Base-by-base conservation (phyloP, 1,284 basidiomycete species). In the Cutaneotrichosporon daszewskae region DNA sequence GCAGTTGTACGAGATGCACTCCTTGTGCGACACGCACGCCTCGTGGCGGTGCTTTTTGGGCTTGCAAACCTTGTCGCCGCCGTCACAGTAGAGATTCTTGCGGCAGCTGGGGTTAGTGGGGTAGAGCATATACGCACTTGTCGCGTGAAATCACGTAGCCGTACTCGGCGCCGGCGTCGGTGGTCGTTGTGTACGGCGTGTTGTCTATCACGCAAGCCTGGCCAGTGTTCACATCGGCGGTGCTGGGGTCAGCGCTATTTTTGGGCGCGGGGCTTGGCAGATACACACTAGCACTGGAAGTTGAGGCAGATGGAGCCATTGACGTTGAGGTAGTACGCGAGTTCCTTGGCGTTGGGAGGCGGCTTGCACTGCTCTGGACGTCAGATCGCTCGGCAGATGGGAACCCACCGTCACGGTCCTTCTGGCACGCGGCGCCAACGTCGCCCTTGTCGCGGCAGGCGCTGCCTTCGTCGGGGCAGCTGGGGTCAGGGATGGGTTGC, bases 401-500 rank as follows among this genome's bases (percentile, higher is more conserved):
- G n/a, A 11, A 59, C 76, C 51, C 52, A 87, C 87, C 87, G 68
- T 92, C 89, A 41, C 88, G 80, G 66, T 90, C 85, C 46, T 91
- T 78, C 68, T 91, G 87, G 70, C 88, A 92, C 12, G 76, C 59
- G 49, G 79, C 81, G 22, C 77, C 82, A 0, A 87, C 78, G 0
- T 76, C 40, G 5, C 85, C 71, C 32, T 83, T 58, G 11, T 69
- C 55, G 60, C 83, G 77, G 71, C 88, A 92, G 3, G 68, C 72
- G 57, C 83, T 81, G 51, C 79, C 80, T 68, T 90, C 87, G 60
- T 92, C 87, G 1, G 87, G 88, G 68, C 88, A 92, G 69, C 87
- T 89, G 18, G 23, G 3, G 43, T 43, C 27, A 43, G 42, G 4
- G 24, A n/a, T n/a, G n/a, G n/a, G n/a, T n/a, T n/a, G 32, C 19